Conservation (phyloP, 2,329 filamentous ascomycete genomes). For the Falciphora oryzae region DNA sequence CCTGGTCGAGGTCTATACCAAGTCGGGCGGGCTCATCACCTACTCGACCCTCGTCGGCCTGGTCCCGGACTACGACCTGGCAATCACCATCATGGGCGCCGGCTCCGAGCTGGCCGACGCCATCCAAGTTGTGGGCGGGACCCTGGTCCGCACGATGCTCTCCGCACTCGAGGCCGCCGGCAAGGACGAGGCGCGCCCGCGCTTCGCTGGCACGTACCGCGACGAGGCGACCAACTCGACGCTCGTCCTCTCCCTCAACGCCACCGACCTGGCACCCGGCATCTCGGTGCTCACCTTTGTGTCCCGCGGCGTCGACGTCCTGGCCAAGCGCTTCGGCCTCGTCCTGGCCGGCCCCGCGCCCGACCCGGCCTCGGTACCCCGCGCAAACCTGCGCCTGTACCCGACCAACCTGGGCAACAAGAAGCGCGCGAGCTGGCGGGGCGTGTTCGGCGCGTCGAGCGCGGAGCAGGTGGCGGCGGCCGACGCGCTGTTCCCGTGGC, state of each 20-base stretch:
- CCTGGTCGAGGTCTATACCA: conserved; percentile 41
- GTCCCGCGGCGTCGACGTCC: conserved; percentile 34
- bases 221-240: conserved; percentile 34
- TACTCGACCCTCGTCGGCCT: conserved; percentile 36
- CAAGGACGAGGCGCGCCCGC: conserved; percentile 26
- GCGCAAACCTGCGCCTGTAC: conserved; percentile 7
- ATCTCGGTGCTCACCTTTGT: conserved; percentile 31
- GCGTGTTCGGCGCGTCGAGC: conserved; percentile 1
- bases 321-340: conserved; percentile 21
- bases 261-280: conserved; percentile 25
- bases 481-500: conserved; percentile 6
- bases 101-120: conserved; percentile 16
- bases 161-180: conserved; percentile 35
- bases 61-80: conserved; percentile 40
- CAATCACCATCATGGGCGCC: conserved; percentile 33
- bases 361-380: not conserved
- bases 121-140: conserved; percentile 4
- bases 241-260: conserved; percentile 30
- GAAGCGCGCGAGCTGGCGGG: conserved; percentile 3
- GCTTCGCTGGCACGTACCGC: conserved; percentile 31
- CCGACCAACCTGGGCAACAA: conserved; percentile 3
- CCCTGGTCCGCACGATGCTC: conserved; percentile 16
- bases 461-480: not conserved
- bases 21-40: conserved; percentile 35
- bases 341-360: not conserved